Base-by-base conservation (phyloP, 139 green algal genomes). In the Yamagishiella unicocca region DNA sequence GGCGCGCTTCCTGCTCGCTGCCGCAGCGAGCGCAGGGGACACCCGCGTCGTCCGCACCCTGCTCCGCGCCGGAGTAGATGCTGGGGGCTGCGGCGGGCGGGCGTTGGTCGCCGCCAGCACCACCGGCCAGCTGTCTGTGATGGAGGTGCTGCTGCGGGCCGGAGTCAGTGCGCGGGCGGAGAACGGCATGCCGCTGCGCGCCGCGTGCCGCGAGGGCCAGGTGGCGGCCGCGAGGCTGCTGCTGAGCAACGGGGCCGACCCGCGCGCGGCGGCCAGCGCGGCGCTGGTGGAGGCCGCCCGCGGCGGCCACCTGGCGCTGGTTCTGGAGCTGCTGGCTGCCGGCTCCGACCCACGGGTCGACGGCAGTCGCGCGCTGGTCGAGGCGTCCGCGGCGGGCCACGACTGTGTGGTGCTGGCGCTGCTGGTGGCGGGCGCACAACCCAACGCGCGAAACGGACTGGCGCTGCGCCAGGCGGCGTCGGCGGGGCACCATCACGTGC, bases 321-420 rank as follows among this genome's bases (percentile, higher is more conserved):
- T 87, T 45, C 35, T 71, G 82, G 82, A 72, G 68, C 68, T 87
- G 68, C 82, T 87, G 50, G 50, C 37, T 35, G 33, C 67, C 27
- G 82, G 82, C 8, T 50, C 82, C 0, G 67, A 82, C 25, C 67
- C 82, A 27, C 38, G 50, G 17, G 68, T 62, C 35, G 82, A 66
- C 64, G 62, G 62, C 64, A 77, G 80, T 43, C 43, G 64, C 2
- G 74, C 80, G 24, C 61, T 86, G 43, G n/a, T 53, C 4, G 80
- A 66, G 66, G 80, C 80, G 31, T 62, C 80, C 7, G 62, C 80
- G 45, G 80, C n/a, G 17, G 80, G 80, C 2, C 64, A 68, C 45
- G 80, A 29, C 5, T 27, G 29, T 7, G 42, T 66, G 10, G 80
- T 67, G 80, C 31, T 86, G 19, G 80, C 64, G 62, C 61, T 86